Evolutionary conservation across 352 stramenopile genomes (phyloP), one percentile per base, ranked within the genome.

Genomic region (Phytophthora hybrid): DNA sequence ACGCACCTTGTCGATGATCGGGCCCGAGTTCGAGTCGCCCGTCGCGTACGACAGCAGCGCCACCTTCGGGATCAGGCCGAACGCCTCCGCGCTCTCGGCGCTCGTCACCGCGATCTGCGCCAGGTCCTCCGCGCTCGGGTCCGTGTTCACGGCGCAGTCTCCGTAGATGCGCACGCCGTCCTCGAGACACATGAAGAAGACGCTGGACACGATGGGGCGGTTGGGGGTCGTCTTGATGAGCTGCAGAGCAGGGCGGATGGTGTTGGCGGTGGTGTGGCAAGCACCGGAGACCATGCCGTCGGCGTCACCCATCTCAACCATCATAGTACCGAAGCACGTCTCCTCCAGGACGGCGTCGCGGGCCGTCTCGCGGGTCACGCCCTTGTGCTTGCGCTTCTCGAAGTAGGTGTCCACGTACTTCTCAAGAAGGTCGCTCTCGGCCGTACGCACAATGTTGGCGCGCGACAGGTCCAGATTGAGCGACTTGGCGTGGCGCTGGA

Each of bases 181-280:
- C 29, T 92, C 80, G 10, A 97, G 80, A 34, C 84, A 91, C 90
- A 97, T 97, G 83, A 97, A 97, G 66, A 97, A 96, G 55, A 95
- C 71, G 44, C 87, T 95, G 46, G 88, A 96, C 9, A 96, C 88
- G 26, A 95, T 80, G 5, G 84, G 86, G 21, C 84, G 81, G 52
- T 86, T 85, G 1, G 79, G 82, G 4, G 74, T 62, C 31, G 87
- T 95, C 85, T 97, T 97, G 77, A 97, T 95, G 6, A 97, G 75
- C 78, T 97, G 91, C 13, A 97, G 78, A 51, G 90, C 91, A 16
- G 91, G 91, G 9, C 91, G 88, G 57, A 97, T 92, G n/a, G 91
- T 97, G 81, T 96, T 93, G 57, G 89, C 88, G 3, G 89, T 97
- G 10, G 87, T 94, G 77, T 97, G 89, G 69, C 81, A 91, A 1